Conservation (phyloP, 2,329 filamentous ascomycete genomes). For the Paecilomyces formosus region DNA sequence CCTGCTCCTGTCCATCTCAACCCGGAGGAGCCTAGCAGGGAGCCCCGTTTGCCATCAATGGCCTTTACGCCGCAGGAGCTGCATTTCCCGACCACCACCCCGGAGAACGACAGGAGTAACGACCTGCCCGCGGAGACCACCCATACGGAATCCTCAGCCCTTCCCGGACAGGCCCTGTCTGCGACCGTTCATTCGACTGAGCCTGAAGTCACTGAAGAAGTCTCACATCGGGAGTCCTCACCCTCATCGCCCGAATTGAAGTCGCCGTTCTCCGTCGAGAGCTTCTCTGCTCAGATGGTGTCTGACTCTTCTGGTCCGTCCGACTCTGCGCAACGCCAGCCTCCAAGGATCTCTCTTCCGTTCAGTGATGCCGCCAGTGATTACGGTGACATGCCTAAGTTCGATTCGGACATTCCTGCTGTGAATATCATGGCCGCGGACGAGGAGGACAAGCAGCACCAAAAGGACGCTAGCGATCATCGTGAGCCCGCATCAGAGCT, state of each 20-base stretch:
- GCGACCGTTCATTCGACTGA: neutral
- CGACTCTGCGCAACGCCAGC: constrained; percentile 6
- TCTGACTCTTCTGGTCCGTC: neutral
- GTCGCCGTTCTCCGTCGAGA: neutral
- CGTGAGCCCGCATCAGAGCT: constrained; percentile 16
- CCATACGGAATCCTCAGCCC: constrained; percentile 19
- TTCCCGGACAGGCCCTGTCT: neutral
- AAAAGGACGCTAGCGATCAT: constrained; percentile 6
- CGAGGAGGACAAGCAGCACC: constrained; percentile 11
- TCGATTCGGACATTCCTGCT: constrained; percentile 37
- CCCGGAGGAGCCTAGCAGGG: neutral
- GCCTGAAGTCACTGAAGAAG: neutral
- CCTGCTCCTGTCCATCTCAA: neutral
- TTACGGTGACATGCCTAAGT: constrained; percentile 48
- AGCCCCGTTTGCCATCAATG: neutral
- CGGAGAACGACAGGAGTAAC: constrained; percentile 23
- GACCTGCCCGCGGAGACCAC: constrained; percentile 32
- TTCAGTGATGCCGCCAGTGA: constrained; percentile 46
- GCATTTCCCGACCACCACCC: constrained; percentile 7
- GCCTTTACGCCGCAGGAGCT: neutral
- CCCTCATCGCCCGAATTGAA: neutral
- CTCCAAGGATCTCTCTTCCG: constrained; percentile 30
- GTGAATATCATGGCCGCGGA: constrained; percentile 22
- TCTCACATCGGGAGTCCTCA: neutral
- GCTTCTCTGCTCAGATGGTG: neutral